These are phyloP conservation scores for Trichosphaerium sp. DNA, from an alignment of 78 protist genomes.

Conservation along the genomic window DNA sequence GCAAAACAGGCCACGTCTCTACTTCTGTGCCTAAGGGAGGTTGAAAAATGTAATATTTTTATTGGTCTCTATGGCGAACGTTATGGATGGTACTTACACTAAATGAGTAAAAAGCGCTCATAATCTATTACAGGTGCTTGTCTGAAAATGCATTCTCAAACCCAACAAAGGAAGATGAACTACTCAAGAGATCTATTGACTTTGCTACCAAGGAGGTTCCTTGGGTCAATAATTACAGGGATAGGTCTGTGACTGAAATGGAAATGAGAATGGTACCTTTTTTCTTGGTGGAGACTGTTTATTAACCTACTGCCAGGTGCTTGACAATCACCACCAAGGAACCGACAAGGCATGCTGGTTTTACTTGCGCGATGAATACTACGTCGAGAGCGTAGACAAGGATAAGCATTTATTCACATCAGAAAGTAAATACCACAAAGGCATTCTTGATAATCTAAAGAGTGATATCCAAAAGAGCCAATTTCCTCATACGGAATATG, in stretches of 20 bases:
- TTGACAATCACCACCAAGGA: background rate
- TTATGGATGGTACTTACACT: too few species aligned
- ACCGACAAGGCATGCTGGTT: background rate
- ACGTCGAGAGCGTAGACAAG: conserved; percentile 12
- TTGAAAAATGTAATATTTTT: conserved; percentile 21
- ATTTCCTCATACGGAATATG: conserved; percentile 14
- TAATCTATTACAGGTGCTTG: too few species aligned
- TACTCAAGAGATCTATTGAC: conserved; percentile 12
- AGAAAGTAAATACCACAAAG: conserved; percentile 20
- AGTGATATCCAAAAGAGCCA: conserved; percentile 7
- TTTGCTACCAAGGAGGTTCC: conserved; percentile 28
- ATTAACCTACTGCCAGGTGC: background rate
- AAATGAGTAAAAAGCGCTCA: too few species aligned
- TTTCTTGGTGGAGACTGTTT: background rate
- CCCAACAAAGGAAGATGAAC: too few species aligned
- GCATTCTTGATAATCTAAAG: conserved; percentile 23
- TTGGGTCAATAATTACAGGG: conserved; percentile 42
- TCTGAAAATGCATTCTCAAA: too few species aligned
- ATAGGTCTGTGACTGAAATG: conserved; percentile 34
- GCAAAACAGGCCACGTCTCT: conserved; percentile 29
- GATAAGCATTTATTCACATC: conserved; percentile 30
- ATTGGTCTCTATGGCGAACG: conserved; percentile 55
- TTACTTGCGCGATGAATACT: conserved; percentile 49
- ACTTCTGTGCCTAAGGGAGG: conserved; percentile 32
- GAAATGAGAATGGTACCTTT: conserved; percentile 20